phyloP scores from a whole-genome alignment of 257 asterid genomes.

The Capsicum pubescens region DNA sequence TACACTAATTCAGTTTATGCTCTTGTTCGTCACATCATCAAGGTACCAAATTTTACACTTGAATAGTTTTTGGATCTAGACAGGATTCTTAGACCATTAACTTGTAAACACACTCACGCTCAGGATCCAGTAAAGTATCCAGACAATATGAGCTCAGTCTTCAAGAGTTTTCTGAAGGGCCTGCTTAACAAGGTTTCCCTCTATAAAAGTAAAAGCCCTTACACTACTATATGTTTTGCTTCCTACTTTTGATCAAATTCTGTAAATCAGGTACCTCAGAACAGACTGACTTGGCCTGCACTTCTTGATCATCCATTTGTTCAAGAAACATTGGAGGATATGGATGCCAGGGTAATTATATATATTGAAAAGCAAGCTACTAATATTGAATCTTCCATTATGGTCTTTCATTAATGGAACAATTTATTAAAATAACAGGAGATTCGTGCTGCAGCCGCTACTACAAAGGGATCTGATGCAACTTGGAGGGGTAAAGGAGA shows the following conservation, averaged over 20 bases:
- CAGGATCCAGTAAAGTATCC: conserved; percentile 99
- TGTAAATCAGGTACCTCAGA: conserved; percentile 76
- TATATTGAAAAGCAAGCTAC: conserved; percentile 12
- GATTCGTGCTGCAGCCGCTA: conserved; percentile 43
- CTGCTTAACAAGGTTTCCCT: conserved; percentile 84
- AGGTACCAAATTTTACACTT: conserved; percentile 51
- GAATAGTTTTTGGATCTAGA: conserved; percentile 26
- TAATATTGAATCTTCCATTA: conserved; percentile 30
- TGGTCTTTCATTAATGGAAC: background rate
- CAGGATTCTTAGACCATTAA: conserved; percentile 26
- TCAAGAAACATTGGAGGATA: conserved; percentile 56
- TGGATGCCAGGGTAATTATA: conserved; percentile 51
- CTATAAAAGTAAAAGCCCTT: conserved; percentile 14
- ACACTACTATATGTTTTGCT: conserved; percentile 24
- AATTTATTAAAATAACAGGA: conserved; percentile 49
- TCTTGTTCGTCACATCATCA: conserved; percentile 91
- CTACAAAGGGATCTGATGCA: conserved; percentile 56
- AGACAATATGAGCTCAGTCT: conserved; percentile 83
- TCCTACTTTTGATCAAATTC: conserved; percentile 38
- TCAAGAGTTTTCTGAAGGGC: conserved; percentile 87
- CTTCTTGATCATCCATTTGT: conserved; percentile 98
- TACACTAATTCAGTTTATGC: conserved; percentile 98
- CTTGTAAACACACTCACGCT: conserved; percentile 29
- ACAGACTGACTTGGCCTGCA: conserved; percentile 94
- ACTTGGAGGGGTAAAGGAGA: conserved; percentile 54